Evolutionary conservation across 495 filamentous ascomycete genomes (phyloP).

Genomic region (Aspergillus nidulans): DNA sequence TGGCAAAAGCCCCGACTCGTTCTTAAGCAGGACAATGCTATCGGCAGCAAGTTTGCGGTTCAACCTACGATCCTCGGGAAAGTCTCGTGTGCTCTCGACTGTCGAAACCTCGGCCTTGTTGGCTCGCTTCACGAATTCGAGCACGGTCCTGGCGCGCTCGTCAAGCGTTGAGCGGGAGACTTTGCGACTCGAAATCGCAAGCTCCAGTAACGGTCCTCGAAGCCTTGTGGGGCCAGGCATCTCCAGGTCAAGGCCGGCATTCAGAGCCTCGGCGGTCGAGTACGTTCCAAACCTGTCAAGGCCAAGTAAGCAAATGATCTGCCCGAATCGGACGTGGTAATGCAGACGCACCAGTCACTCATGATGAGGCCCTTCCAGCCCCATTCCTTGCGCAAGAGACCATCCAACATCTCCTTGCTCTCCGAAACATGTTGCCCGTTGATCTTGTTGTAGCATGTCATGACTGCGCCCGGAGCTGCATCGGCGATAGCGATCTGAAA

Average conservation of each 20-base stretch:
- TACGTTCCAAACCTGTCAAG: too few species aligned
- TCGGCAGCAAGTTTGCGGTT: not conserved
- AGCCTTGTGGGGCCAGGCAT: not conserved
- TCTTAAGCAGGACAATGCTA: not conserved
- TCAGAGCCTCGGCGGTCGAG: too few species aligned
- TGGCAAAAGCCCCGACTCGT: not conserved
- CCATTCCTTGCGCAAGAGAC: not conserved
- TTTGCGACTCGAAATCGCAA: not conserved
- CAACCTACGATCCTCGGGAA: not conserved
- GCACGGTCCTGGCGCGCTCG: not conserved
- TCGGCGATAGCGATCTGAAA: constrained; percentile 62
- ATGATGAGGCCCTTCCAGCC: not conserved
- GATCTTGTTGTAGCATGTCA: constrained; percentile 68
- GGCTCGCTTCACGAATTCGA: not conserved
- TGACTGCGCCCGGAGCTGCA: constrained; percentile 52
- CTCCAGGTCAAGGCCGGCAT: not conserved
- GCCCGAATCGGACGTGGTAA: not conserved
- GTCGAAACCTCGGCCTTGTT: not conserved
- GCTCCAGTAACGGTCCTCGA: not conserved
- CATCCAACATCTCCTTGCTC: not conserved
- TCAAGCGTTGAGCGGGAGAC: not conserved
- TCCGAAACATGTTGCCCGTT: not conserved
- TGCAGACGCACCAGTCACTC: not conserved
- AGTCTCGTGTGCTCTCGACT: not conserved
- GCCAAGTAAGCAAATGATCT: too few species aligned